Conservation (phyloP, 805 yeast species). For the Saitoella complicata region DNA sequence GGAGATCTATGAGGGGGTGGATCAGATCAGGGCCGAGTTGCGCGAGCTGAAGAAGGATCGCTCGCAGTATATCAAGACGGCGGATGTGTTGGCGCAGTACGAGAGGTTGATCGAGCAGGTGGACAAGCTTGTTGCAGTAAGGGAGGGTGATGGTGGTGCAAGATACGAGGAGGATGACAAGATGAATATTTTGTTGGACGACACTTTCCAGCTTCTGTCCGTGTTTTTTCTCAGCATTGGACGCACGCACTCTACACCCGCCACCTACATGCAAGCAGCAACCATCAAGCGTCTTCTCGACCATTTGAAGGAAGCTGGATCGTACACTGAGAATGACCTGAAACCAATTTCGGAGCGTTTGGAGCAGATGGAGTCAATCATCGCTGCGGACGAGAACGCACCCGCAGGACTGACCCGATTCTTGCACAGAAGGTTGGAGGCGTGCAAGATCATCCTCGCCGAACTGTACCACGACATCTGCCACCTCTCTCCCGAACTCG, state of each 20-base stretch:
- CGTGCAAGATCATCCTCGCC: slow-evolving; percentile 36
- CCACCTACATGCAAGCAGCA: slow-evolving; percentile 75
- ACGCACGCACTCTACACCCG: slow-evolving; percentile 75
- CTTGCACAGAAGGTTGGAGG: slow-evolving; percentile 1
- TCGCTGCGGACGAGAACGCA: slow-evolving; percentile 46
- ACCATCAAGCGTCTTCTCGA: slow-evolving; percentile 65
- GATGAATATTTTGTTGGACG: slow-evolving; percentile 68
- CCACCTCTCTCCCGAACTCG: slow-evolving; percentile 22
- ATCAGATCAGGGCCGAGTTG: background rate
- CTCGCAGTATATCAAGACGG: slow-evolving; percentile 17
- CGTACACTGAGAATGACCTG: slow-evolving; percentile 72
- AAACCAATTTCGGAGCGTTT: slow-evolving; percentile 61
- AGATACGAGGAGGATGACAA: slow-evolving; percentile 13
- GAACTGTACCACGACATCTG: slow-evolving; percentile 41
- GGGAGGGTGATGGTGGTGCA: no score
- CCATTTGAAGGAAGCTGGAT: slow-evolving; percentile 66
- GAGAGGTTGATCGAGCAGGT: slow-evolving; percentile 18
- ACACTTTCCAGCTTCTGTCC: slow-evolving; percentile 74
- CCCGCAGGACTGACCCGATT: slow-evolving; percentile 22
- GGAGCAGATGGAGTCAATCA: slow-evolving; percentile 49
- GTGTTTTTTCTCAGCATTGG: slow-evolving; percentile 88
- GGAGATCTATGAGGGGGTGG: background rate
- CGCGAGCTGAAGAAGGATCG: slow-evolving; percentile 2
- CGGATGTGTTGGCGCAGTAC: slow-evolving; percentile 19
- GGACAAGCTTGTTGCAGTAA: slow-evolving; percentile 10